These are phyloP conservation scores for Zygnema cylindricum DNA, from an alignment of 139 green algal species.

Conservation along the genomic window DNA sequence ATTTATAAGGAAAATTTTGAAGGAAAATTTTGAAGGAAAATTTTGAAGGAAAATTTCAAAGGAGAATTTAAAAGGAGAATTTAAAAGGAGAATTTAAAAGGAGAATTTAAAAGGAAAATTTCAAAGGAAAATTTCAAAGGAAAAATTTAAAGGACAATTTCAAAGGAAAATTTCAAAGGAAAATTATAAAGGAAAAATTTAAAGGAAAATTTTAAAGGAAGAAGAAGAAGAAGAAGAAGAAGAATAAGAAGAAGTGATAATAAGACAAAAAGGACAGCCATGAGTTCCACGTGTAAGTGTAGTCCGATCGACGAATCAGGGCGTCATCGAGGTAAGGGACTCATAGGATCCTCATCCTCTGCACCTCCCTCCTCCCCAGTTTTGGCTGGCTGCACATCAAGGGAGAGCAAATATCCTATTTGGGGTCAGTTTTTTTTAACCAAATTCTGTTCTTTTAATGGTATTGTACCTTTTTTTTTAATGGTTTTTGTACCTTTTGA, in stretches of 20 bases:
- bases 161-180: too few species aligned
- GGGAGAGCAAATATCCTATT: too few species aligned
- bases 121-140: neutral
- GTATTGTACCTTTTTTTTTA: neutral
- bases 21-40: too few species aligned
- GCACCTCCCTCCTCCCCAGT: neutral
- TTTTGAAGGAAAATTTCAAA: neutral
- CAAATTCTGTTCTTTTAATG: neutral
- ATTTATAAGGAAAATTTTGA: too few species aligned
- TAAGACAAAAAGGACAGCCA: too few species aligned
- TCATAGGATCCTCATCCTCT: neutral
- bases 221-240: neutral
- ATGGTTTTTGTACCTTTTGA: neutral
- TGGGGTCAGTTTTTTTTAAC: too few species aligned
- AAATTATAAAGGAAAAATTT: too few species aligned
- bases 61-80: too few species aligned
- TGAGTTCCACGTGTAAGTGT: too few species aligned
- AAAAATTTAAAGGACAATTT: neutral
- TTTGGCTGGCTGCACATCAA: neutral
- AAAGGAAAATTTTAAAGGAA: too few species aligned
- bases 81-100: neutral
- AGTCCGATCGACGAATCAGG: neutral
- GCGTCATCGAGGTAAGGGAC: neutral
- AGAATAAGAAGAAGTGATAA: neutral
- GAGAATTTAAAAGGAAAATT: too few species aligned